Percentiles rank a stretch among this genome's conserved stretches.
Conservation (phyloP, 768 basidiomycete genomes). For the Kwoniella sp. region DNA sequence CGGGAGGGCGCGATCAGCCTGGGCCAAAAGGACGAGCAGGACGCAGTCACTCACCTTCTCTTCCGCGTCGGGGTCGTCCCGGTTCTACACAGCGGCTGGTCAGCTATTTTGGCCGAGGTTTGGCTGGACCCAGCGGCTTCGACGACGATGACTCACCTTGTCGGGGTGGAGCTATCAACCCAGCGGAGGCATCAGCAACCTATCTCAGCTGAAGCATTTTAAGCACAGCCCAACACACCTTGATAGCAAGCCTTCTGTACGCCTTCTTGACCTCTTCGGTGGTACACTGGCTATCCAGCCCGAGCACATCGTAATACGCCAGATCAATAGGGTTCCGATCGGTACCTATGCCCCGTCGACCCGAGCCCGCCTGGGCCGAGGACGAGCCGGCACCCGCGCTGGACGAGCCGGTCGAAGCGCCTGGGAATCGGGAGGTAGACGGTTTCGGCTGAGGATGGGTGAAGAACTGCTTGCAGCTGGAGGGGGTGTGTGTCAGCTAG, state of each 20-base stretch:
- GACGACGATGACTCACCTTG: conserved; percentile 25
- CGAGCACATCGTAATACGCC: conserved; percentile 49
- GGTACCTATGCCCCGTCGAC: conserved; percentile 34
- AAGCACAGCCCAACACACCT: conserved; percentile 29
- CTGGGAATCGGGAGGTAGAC: neutral
- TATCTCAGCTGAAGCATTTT: no score
- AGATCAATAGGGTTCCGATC: conserved; percentile 48
- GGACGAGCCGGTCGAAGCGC: neutral
- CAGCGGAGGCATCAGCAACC: no score
- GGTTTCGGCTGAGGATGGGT: conserved; percentile 43
- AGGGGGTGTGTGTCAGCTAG: neutral
- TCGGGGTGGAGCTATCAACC: conserved; percentile 33
- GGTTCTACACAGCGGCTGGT: conserved; percentile 40
- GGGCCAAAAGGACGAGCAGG: neutral
- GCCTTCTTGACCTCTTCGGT: conserved; percentile 49
- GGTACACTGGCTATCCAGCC: conserved; percentile 44
- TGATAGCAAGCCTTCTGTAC: conserved; percentile 48
- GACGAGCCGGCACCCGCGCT: neutral
- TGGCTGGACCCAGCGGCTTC: no score
- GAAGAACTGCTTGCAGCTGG: conserved; percentile 41
- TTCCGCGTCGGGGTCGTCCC: conserved; percentile 48
- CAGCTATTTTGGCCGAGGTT: no score
- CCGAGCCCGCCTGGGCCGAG: conserved; percentile 3
- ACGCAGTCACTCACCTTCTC: conserved; percentile 40
- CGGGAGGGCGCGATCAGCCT: neutral